These are phyloP conservation scores for Verticillium longisporum DNA, from an alignment of 2,329 filamentous ascomycete genomes.

Conservation along the genomic window DNA sequence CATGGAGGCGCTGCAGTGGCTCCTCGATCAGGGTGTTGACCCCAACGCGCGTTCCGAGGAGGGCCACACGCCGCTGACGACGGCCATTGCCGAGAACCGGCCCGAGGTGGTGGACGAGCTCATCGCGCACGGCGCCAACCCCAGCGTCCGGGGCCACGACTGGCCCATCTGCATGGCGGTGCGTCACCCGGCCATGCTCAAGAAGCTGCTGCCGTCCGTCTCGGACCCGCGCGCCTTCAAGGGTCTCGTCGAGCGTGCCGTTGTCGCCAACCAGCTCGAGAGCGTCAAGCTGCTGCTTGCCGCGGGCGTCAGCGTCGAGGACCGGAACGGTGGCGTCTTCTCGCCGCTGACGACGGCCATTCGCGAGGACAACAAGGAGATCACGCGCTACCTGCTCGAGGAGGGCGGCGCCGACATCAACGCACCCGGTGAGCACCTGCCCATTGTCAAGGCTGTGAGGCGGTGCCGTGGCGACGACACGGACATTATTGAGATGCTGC, in stretches of 20 bases:
- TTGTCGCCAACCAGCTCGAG: conserved; percentile 59
- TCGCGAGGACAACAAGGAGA: conserved; percentile 54
- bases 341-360: conserved; percentile 62
- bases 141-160: conserved; percentile 57
- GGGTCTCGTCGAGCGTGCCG: conserved; percentile 62
- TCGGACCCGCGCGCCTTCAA: conserved; percentile 55
- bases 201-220: conserved; percentile 49
- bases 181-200: conserved; percentile 51
- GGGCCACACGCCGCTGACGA: conserved; percentile 57
- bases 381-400: conserved; percentile 54
- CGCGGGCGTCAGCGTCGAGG: conserved; percentile 61
- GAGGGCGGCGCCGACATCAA: conserved; percentile 59
- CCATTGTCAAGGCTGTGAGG: conserved; percentile 63
- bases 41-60: conserved; percentile 52
- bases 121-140: conserved; percentile 52
- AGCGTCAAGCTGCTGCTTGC: conserved; percentile 58
- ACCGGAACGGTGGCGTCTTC: conserved; percentile 68
- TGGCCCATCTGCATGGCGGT: conserved; percentile 69
- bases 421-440: conserved; percentile 62
- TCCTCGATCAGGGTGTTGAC: conserved; percentile 53
- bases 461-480: conserved; percentile 48
- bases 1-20: conserved; percentile 51
- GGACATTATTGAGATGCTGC: conserved; percentile 55
- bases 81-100: conserved; percentile 55
- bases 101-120: conserved; percentile 53